Evolutionary conservation across 129 eudicot genomes (phyloP), one percentile per base, ranked within the genome.

Genomic region (Tanacetum coccineum): DNA sequence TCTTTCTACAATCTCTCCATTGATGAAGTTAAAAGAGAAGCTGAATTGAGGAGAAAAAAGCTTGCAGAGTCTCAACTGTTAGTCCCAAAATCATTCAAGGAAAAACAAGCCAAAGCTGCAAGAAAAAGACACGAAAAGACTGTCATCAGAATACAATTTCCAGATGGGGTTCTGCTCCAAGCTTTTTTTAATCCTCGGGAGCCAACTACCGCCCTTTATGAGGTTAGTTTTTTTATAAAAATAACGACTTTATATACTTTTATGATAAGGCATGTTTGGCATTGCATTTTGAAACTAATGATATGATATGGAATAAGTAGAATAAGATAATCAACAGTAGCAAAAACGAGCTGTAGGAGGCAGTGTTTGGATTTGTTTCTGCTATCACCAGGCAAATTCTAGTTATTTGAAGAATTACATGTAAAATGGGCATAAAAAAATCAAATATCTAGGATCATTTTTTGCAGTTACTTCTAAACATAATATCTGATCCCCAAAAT

Each of bases 121-220:
- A 84, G 83, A 67, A 93, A 80, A 71, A 75, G 79, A 85, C 79
- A 94, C 58, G 74, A 46, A n/a, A 82, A 73, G 81, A 79, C 95
- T 3, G 79, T 94, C 6, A 83, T 94, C 42, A 70, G 97, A 73
- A 70, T 94, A 71, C 93, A 89, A 77, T 94, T 94, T 63, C 97
- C 97, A 20, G 99, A 94, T 72, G 97, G 97, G 39, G 94, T 89
- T 26, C 88, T 94, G 67, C 90, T 94, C 61, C 99, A 94, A 81
- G 99, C 95, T 18, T 76, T 89, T 62, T 94, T 94, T 71, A 76
- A 71, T 63, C 96, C 95, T 48, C 67, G 73, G 39, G 95, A 94
- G 66, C 87, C 86, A 28, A 94, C 99, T 26, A 78, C 87, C 44
- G 87, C 84, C 57, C 87, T 89, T 50, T 89, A 89, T 52, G 93